Conservation (phyloP, 2,329 filamentous ascomycete genomes). For the Stagonosporopsis vannaccii region DNA sequence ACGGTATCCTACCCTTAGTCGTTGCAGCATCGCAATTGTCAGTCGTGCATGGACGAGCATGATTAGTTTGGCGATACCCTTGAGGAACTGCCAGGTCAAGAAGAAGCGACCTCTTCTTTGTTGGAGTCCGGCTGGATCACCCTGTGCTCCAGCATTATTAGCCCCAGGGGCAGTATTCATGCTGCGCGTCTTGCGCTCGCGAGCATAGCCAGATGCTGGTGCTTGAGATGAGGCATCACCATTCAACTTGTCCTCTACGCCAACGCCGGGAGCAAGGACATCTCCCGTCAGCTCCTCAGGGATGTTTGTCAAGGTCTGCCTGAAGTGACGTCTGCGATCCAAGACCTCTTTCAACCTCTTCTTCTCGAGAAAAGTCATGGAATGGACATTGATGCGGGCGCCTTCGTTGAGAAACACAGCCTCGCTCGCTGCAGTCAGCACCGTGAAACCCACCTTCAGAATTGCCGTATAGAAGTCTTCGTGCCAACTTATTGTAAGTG, state of each 20-base stretch:
- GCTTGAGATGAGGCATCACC: constrained; percentile 39
- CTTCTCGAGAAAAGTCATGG: constrained; percentile 90
- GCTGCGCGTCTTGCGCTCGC: constrained; percentile 69
- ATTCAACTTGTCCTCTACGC: constrained; percentile 46
- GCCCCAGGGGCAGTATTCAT: constrained; percentile 31
- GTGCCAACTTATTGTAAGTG: constrained; percentile 79
- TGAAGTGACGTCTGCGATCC: constrained; percentile 50
- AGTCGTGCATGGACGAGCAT: constrained; percentile 65
- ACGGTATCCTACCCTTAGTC: constrained; percentile 66
- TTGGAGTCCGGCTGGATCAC: constrained; percentile 76
- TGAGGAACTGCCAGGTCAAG: constrained; percentile 76
- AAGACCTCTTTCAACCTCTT: constrained; percentile 82
- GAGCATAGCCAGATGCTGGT: constrained; percentile 63
- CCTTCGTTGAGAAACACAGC: constrained; percentile 96
- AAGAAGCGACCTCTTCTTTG: constrained; percentile 82
- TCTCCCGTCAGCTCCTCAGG: constrained; percentile 54
- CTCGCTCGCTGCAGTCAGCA: constrained; percentile 91
- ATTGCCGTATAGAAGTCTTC: constrained; percentile 97
- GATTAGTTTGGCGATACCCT: constrained; percentile 74
- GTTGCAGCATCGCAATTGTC: constrained; percentile 61
- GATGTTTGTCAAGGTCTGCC: constrained; percentile 47
- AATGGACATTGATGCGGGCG: constrained; percentile 72
- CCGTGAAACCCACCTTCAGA: constrained; percentile 83
- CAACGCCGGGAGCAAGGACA: constrained; percentile 46
- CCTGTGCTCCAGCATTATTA: constrained; percentile 40